These are phyloP conservation scores for Trichosporon sp. DNA, from an alignment of 1,284 basidiomycete species.

Conservation along the genomic window DNA sequence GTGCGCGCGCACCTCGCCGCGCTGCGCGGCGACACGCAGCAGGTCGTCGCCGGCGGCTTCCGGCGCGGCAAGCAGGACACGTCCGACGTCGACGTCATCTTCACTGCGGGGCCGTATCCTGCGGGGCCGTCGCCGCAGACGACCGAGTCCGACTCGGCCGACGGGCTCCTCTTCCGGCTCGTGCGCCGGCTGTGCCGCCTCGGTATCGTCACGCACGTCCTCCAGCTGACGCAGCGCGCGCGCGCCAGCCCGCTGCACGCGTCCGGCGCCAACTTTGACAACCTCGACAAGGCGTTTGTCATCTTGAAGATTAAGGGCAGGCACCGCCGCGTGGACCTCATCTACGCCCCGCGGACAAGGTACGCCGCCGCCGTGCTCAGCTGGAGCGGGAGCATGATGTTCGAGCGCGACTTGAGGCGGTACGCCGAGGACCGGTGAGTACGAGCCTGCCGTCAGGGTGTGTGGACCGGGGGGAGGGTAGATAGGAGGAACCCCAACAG, in stretches of 20 bases:
- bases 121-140: background rate
- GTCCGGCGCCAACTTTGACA: conserved; percentile 46
- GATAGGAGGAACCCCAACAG: background rate
- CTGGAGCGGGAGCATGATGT: conserved; percentile 51
- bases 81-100: conserved; percentile 47
- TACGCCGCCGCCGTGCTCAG: conserved; percentile 46
- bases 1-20: conserved; percentile 41
- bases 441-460: background rate
- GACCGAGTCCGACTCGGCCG: conserved; percentile 5
- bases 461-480: background rate
- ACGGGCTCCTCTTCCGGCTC: conserved; percentile 33
- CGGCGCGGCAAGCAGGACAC: conserved; percentile 44
- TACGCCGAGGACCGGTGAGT: conserved; percentile 36
- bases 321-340: conserved; percentile 47
- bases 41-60: conserved; percentile 46
- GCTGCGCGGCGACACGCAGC: conserved; percentile 37
- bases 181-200: conserved; percentile 32
- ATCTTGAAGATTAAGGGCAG: conserved; percentile 28
- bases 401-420: conserved; percentile 48
- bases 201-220: conserved; percentile 46
- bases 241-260: conserved; percentile 28
- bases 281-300: conserved; percentile 49
- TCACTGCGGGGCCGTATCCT: conserved; percentile 22
- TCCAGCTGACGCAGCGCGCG: conserved; percentile 35
- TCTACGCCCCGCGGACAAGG: conserved; percentile 39